These are phyloP conservation scores for Termitomyces sp. DNA, from an alignment of 768 basidiomycete genomes.

Conservation along the genomic window DNA sequence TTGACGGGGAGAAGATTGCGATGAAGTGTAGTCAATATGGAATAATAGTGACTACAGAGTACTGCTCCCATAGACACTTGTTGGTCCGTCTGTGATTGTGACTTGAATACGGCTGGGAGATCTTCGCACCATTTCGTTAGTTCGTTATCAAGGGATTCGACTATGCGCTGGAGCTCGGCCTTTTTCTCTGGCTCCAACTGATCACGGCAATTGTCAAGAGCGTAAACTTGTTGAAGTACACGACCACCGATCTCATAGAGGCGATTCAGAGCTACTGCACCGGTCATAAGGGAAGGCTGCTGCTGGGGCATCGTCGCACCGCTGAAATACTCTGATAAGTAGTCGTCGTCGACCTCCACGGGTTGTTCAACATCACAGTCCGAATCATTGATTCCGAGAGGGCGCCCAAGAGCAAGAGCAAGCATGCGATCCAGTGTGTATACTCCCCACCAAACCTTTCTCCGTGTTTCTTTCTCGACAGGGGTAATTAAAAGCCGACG, in stretches of 20 bases:
- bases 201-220: slow-evolving; percentile 72
- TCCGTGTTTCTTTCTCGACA: slow-evolving; percentile 83
- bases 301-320: slow-evolving; percentile 52
- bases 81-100: slow-evolving; percentile 63
- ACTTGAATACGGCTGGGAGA: slow-evolving; percentile 70
- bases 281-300: slow-evolving; percentile 72
- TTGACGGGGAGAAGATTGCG: slow-evolving; percentile 82
- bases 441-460: slow-evolving; percentile 93
- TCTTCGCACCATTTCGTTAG: slow-evolving; percentile 82
- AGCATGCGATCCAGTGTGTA: slow-evolving; percentile 91
- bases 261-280: slow-evolving; percentile 66
- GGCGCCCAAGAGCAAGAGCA: slow-evolving; percentile 83
- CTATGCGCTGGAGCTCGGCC: slow-evolving; percentile 67
- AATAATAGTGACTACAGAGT: slow-evolving; percentile 86
- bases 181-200: slow-evolving; percentile 68
- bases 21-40: slow-evolving; percentile 79
- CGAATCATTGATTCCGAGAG: slow-evolving; percentile 81
- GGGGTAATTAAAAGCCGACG: slow-evolving; percentile 62
- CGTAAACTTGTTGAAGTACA: slow-evolving; percentile 78
- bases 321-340: slow-evolving; percentile 64
- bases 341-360: slow-evolving; percentile 76
- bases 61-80: slow-evolving; percentile 84
- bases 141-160: slow-evolving; percentile 72
- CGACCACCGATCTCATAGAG: slow-evolving; percentile 84
- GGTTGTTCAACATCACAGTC: slow-evolving; percentile 91